These are phyloP conservation scores for Lyophyllum shimeji DNA, from an alignment of 768 basidiomycete species.

Conservation along the genomic window DNA sequence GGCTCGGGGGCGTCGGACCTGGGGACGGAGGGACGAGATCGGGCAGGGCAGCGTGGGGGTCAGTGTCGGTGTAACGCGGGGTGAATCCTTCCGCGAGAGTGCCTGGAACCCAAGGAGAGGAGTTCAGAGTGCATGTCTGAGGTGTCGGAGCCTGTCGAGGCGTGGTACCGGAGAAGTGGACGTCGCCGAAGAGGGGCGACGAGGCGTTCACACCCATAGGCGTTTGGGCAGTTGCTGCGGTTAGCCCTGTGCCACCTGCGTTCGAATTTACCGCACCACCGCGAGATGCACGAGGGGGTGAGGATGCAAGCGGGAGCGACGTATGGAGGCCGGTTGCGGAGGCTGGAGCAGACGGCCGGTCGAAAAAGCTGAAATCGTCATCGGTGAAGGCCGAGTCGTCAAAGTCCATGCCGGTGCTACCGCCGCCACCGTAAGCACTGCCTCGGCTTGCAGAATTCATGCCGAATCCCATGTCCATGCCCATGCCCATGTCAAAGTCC, in stretches of 20 bases:
- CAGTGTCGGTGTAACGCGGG: conserved; percentile 20
- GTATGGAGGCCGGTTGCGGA: conserved; percentile 9
- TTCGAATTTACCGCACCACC: background rate
- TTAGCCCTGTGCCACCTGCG: conserved; percentile 13
- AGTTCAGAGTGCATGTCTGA: background rate
- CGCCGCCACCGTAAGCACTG: conserved; percentile 23
- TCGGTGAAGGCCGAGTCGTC: conserved; percentile 70
- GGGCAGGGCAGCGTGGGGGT: conserved; percentile 28
- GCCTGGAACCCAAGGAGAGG: conserved; percentile 10
- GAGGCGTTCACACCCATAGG: background rate
- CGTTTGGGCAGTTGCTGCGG: conserved; percentile 31
- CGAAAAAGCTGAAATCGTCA: conserved; percentile 89
- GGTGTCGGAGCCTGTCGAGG: background rate
- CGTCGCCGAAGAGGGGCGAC: conserved; percentile 4
- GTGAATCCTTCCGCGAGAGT: conserved; percentile 1
- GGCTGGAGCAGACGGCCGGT: conserved; percentile 43
- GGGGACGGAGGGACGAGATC: conserved; percentile 54
- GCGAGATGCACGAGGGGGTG: background rate
- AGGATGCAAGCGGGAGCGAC: background rate
- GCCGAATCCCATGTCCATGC: conserved; percentile 32
- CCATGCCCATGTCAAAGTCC: conserved; percentile 41
- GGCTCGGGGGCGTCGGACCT: conserved; percentile 44
- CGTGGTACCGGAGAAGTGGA: background rate
- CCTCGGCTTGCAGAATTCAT: conserved; percentile 21
- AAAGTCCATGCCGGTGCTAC: conserved; percentile 42